A percentile compares a stretch with the other conserved stretches of the same genome.
Conservation (phyloP, 768 basidiomycete genomes). For the Neoboletus subvelutipes region DNA sequence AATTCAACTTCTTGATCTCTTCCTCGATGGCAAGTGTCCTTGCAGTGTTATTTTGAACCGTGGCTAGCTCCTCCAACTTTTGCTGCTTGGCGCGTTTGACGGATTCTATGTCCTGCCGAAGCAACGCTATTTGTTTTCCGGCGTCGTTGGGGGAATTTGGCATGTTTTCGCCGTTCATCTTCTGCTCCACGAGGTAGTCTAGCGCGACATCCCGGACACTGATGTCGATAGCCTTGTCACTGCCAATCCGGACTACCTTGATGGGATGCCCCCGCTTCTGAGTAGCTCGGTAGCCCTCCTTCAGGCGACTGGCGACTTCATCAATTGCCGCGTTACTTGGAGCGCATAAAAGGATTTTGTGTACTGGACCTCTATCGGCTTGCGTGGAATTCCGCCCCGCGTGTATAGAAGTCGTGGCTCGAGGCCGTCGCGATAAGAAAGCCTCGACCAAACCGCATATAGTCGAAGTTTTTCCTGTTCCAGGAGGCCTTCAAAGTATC, state of each 20-base stretch:
- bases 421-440: constrained; percentile 63
- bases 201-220: constrained; percentile 84
- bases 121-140: constrained; percentile 52
- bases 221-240: constrained; percentile 68
- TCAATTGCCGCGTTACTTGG: constrained; percentile 99
- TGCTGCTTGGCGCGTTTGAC: constrained; percentile 58
- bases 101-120: constrained; percentile 68
- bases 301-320: constrained; percentile 87
- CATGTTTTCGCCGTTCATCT: constrained; percentile 47
- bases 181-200: constrained; percentile 82
- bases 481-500: constrained; percentile 70
- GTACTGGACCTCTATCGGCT: constrained; percentile 45
- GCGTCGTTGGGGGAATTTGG: constrained; percentile 47
- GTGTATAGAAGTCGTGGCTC: constrained; percentile 48
- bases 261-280: constrained; percentile 54
- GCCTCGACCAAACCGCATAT: constrained; percentile 92
- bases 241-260: constrained; percentile 90
- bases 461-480: constrained; percentile 98
- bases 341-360: constrained; percentile 88
- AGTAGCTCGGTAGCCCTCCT: constrained; percentile 66
- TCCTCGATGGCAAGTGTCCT: constrained; percentile 58
- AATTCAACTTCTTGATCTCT: constrained; percentile 66
- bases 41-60: constrained; percentile 55
- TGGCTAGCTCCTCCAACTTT: constrained; percentile 61
- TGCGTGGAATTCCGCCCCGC: constrained; percentile 43